These are phyloP conservation scores for Metschnikowia shivogae DNA, from an alignment of 805 yeast genomes.

Conservation along the genomic window DNA sequence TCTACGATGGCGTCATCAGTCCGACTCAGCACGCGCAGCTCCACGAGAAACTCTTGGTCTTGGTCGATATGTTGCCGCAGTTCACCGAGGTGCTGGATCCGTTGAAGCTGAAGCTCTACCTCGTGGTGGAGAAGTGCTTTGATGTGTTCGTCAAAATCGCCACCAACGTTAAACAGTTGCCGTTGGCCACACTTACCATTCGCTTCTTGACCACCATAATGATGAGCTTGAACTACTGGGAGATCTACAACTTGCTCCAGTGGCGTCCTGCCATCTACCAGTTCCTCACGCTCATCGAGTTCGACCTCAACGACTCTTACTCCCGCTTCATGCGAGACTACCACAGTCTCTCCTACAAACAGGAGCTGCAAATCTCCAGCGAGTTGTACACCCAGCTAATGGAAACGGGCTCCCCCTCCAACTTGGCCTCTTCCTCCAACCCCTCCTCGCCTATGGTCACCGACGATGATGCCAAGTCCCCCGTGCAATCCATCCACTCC, in stretches of 20 bases:
- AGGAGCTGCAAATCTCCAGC: constrained; percentile 8
- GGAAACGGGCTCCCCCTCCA: constrained; percentile 3
- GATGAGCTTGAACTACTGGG: constrained; percentile 43
- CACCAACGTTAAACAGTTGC: constrained; percentile 27
- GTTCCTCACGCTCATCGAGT: constrained; percentile 35
- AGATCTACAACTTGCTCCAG: constrained; percentile 35
- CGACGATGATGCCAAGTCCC: constrained; percentile 5
- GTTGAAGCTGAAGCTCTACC: constrained; percentile 27
- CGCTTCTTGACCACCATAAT: constrained; percentile 35
- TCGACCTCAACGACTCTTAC: constrained; percentile 40
- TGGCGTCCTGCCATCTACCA: constrained; percentile 43
- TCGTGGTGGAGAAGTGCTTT: constrained; percentile 36
- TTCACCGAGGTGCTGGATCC: constrained; percentile 25
- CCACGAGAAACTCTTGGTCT: constrained; percentile 21
- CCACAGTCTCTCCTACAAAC: constrained; percentile 23
- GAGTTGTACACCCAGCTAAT: constrained; percentile 2
- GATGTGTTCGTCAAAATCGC: constrained; percentile 36
- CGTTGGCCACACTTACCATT: constrained; percentile 31
- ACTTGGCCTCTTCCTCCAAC: constrained; percentile 4
- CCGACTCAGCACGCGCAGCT: constrained; percentile 17
- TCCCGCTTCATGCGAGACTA: constrained; percentile 32
- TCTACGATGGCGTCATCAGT: constrained; percentile 19
- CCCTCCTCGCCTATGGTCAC: constrained; percentile 7
- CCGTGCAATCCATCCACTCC: not conserved
- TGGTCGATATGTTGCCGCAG: constrained; percentile 23